Evolutionary conservation across 441 rosid genomes (phyloP).

Genomic region (Gossypium laxum): DNA sequence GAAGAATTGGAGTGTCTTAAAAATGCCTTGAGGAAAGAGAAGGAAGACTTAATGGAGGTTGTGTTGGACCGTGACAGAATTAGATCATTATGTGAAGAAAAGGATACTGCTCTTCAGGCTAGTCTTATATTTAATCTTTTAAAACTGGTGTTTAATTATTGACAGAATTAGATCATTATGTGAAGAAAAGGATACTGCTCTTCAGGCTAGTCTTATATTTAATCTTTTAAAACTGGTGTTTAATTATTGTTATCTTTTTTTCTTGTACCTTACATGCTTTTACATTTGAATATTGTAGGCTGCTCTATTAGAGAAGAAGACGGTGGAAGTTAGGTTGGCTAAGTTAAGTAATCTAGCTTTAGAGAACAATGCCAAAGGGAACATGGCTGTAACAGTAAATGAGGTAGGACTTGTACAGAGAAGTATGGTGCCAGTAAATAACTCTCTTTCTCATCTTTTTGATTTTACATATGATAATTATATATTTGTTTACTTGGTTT

Average conservation of each 20-base stretch:
- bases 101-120: slow-evolving; percentile 58
- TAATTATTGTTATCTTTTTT: neutral
- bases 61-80: slow-evolving; percentile 48
- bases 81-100: slow-evolving; percentile 47
- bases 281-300: slow-evolving; percentile 31
- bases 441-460: neutral
- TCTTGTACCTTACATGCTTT: neutral
- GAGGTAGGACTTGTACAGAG: slow-evolving; percentile 31
- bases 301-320: slow-evolving; percentile 48
- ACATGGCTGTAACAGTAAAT: slow-evolving; percentile 33
- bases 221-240: no score
- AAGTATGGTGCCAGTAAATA: neutral
- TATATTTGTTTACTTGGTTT: neutral
- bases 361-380: slow-evolving; percentile 36
- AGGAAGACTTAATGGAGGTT: slow-evolving; percentile 46
- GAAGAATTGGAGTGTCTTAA: slow-evolving; percentile 56
- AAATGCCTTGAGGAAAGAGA: slow-evolving; percentile 53
- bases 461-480: neutral
- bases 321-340: slow-evolving; percentile 45
- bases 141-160: neutral
- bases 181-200: no score
- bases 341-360: slow-evolving; percentile 33
- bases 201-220: no score
- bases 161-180: no score
- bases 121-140: slow-evolving; percentile 22